Conservation (phyloP, 78 protist species). For the Cyanophora paradoxa region DNA sequence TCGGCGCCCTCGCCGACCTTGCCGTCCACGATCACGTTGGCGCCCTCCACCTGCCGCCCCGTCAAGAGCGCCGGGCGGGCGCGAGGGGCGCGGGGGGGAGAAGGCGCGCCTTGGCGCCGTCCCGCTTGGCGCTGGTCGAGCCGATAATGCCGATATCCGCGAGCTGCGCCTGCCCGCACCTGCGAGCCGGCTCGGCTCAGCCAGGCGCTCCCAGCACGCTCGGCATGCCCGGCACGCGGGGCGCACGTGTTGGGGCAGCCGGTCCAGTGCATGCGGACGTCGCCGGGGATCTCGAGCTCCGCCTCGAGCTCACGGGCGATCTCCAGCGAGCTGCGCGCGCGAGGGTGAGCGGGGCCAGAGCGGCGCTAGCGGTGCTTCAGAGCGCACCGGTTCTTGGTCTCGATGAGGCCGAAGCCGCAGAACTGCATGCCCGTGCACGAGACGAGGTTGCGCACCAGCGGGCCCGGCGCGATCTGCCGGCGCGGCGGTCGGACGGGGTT, state of each 20-base stretch:
- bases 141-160: conserved; percentile 36
- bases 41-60: neutral
- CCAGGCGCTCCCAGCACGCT: neutral
- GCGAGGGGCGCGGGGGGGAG: neutral
- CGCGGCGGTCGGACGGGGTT: too few relatives aligned
- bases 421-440: conserved; percentile 11
- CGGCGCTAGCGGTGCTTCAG: neutral
- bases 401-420: conserved; percentile 12
- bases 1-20: conserved; percentile 6
- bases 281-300: neutral
- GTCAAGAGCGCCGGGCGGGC: neutral
- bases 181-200: neutral
- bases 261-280: conserved; percentile 40
- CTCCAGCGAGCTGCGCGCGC: neutral
- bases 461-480: too few relatives aligned
- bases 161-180: conserved; percentile 15
- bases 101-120: neutral
- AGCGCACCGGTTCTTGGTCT: neutral
- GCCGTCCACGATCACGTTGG: conserved; percentile 23
- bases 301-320: conserved; percentile 7
- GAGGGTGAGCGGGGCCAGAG: neutral
- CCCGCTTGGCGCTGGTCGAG: neutral
- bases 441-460: neutral
- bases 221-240: neutral
- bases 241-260: conserved; percentile 48